phyloP scores from a whole-genome alignment of 2,329 filamentous ascomycete species.

The Phaeosphaeriaceae sp. region DNA sequence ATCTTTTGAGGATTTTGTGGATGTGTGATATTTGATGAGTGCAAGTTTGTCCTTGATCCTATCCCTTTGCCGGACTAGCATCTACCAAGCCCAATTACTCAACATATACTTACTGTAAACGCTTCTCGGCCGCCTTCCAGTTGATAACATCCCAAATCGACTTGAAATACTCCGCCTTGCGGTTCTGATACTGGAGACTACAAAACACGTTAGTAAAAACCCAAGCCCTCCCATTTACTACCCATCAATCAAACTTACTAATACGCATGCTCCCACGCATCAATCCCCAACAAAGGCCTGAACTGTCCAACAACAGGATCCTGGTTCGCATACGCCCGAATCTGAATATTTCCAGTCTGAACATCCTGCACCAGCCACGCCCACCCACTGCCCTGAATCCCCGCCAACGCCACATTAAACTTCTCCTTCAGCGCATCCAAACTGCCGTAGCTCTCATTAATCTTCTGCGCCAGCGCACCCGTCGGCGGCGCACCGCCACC shows the following conservation, averaged over 20 bases:
- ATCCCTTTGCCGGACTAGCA: no score
- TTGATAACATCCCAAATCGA: constrained; percentile 95
- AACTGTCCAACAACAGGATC: constrained; percentile 86
- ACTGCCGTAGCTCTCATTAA: constrained; percentile 65
- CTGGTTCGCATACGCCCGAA: constrained; percentile 82
- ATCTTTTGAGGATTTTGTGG: no score
- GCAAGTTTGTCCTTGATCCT: no score
- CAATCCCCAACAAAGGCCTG: constrained; percentile 82
- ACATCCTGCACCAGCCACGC: constrained; percentile 68
- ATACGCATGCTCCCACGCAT: constrained; percentile 97
- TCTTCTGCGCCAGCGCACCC: constrained; percentile 63
- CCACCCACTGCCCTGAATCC: constrained; percentile 71
- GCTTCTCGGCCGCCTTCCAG: constrained; percentile 87
- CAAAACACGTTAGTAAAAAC: neutral
- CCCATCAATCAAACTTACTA: constrained; percentile 65
- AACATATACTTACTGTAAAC: constrained; percentile 60
- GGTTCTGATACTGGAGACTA: constrained; percentile 90
- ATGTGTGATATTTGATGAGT: no score
- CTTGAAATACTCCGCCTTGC: constrained; percentile 94
- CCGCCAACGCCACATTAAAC: constrained; percentile 68
- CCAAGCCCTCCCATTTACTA: neutral
- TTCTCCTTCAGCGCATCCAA: constrained; percentile 66
- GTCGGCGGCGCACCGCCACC: constrained; percentile 70
- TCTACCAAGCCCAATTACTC: no score
- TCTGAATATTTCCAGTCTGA: constrained; percentile 64